These are phyloP conservation scores for Phytophthora capsici DNA, from an alignment of 352 stramenopile species.

Conservation along the genomic window DNA sequence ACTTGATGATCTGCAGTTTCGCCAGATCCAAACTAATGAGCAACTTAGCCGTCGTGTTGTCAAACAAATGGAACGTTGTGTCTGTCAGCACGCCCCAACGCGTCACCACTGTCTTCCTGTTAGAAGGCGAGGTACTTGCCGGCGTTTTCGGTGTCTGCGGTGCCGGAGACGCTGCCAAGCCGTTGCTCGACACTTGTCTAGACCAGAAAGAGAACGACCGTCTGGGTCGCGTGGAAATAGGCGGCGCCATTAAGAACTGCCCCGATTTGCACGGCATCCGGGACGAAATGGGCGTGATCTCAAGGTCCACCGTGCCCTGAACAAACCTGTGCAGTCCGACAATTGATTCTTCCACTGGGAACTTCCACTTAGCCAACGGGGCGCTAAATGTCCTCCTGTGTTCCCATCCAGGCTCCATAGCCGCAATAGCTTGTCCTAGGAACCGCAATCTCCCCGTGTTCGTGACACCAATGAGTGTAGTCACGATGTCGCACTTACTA, in stretches of 20 bases:
- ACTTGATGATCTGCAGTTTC: slow-evolving; percentile 82
- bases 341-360: slow-evolving; percentile 76
- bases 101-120: slow-evolving; percentile 64
- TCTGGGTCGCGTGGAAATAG: slow-evolving; percentile 44
- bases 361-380: slow-evolving; percentile 79
- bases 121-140: slow-evolving; percentile 47
- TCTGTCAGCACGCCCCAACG: slow-evolving; percentile 84
- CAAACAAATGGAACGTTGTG: slow-evolving; percentile 81
- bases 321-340: slow-evolving; percentile 75
- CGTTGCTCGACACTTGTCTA: slow-evolving; percentile 49
- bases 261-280: slow-evolving; percentile 73
- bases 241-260: slow-evolving; percentile 74
- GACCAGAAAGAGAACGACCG: slow-evolving; percentile 75
- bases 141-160: slow-evolving; percentile 44
- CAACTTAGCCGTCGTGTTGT: slow-evolving; percentile 77
- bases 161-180: slow-evolving; percentile 46
- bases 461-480: slow-evolving; percentile 76
- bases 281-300: slow-evolving; percentile 65
- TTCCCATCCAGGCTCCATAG: slow-evolving; percentile 76
- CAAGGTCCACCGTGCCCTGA: slow-evolving; percentile 59
- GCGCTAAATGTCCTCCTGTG: slow-evolving; percentile 39
- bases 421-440: slow-evolving; percentile 65
- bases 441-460: slow-evolving; percentile 62
- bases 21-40: slow-evolving; percentile 74
- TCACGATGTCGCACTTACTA: slow-evolving; percentile 81